phyloP scores from a whole-genome alignment of 331 rosid genomes.

The Pyracantha coccinea region DNA sequence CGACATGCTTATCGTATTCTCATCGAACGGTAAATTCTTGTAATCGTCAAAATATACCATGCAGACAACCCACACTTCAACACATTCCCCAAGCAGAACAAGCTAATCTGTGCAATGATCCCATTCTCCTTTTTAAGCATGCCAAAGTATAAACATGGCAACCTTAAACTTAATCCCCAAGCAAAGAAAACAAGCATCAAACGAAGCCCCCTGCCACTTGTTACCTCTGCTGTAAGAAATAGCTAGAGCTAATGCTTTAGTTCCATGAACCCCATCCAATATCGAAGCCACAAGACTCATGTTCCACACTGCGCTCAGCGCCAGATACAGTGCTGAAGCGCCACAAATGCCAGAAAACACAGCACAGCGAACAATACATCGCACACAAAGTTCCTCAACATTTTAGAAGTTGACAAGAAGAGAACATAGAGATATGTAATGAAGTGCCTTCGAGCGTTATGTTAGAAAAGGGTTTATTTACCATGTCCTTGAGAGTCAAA shows the following conservation, averaged over 20 bases:
- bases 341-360: constrained; percentile 3
- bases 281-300: constrained; percentile 51
- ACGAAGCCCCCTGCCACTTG: constrained; percentile 31
- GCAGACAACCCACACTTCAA: constrained; percentile 49
- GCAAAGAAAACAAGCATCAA: constrained; percentile 55
- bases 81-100: constrained; percentile 35
- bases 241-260: constrained; percentile 31
- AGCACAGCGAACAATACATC: not conserved
- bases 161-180: constrained; percentile 35
- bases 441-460: constrained; percentile 28
- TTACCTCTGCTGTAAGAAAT: constrained; percentile 28
- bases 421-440: constrained; percentile 27
- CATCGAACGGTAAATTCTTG: constrained; percentile 25
- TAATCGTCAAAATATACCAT: constrained; percentile 48
- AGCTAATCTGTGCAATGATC: constrained; percentile 26
- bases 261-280: constrained; percentile 34
- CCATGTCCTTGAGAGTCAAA: constrained; percentile 35
- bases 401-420: constrained; percentile 14
- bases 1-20: constrained; percentile 4
- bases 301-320: constrained; percentile 56
- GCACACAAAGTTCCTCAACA: not conserved
- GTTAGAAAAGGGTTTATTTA: constrained; percentile 13
- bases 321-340: constrained; percentile 29
- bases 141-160: constrained; percentile 23
- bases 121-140: constrained; percentile 30